phyloP scores from a whole-genome alignment of 2,329 filamentous ascomycete genomes.

The Leptographium lundbergii region DNA sequence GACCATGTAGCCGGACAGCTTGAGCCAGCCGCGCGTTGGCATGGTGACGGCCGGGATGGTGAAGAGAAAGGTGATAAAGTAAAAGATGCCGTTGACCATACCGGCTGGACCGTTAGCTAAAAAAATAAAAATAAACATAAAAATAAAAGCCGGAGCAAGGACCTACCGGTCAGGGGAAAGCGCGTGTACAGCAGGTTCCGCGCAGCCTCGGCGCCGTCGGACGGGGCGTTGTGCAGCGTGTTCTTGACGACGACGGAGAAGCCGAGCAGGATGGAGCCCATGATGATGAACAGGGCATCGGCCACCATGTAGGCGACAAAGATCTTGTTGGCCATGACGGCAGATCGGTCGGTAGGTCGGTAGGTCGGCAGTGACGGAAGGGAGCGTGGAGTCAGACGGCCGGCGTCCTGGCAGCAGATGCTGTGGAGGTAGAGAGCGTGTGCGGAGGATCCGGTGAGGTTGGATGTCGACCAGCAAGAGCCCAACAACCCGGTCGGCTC shows the following conservation, averaged over 20 bases:
- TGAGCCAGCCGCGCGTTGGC: slow-evolving; percentile 56
- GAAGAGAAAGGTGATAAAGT: slow-evolving; percentile 56
- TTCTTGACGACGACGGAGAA: slow-evolving; percentile 41
- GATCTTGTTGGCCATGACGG: slow-evolving; percentile 41
- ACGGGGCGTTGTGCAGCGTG: slow-evolving; percentile 28
- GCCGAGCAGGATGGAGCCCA: slow-evolving; percentile 40
- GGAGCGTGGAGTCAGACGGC: neutral
- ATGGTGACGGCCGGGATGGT: slow-evolving; percentile 62
- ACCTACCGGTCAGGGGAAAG: slow-evolving; percentile 37
- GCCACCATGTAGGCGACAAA: slow-evolving; percentile 34
- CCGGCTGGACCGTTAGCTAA: slow-evolving; percentile 46
- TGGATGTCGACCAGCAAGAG: neutral
- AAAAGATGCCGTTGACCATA: slow-evolving; percentile 58
- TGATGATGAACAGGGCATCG: slow-evolving; percentile 38
- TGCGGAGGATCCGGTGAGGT: neutral
- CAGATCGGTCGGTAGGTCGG: too few species aligned
- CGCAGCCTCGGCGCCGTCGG: slow-evolving; percentile 34
- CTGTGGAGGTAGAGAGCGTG: neutral
- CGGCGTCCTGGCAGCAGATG: slow-evolving; percentile 1
- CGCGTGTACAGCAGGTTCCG: slow-evolving; percentile 38
- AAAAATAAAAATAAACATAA: too few species aligned
- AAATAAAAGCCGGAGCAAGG: neutral
- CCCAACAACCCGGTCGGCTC: neutral
- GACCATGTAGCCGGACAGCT: slow-evolving; percentile 52
- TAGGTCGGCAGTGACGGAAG: too few species aligned